These are phyloP conservation scores for Allodekkera sacchari DNA, from an alignment of 805 yeast genomes.

Conservation along the genomic window DNA sequence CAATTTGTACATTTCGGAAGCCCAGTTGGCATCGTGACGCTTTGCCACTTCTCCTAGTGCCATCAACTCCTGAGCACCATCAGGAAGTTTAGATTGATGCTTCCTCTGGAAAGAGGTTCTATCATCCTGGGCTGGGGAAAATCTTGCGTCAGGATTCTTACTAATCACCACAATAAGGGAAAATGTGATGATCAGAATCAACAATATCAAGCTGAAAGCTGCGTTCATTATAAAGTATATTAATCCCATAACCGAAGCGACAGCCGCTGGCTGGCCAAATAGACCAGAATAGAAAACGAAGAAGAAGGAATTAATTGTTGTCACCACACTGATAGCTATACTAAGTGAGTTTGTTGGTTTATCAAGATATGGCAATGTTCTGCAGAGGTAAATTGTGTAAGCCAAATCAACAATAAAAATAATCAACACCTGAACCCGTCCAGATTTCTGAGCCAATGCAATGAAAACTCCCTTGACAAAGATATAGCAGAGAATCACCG, in stretches of 20 bases:
- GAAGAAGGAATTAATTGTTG: constrained; percentile 70
- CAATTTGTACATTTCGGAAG: constrained; percentile 49
- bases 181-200: constrained; percentile 62
- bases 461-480: constrained; percentile 66
- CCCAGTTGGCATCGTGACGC: constrained; percentile 73
- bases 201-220: constrained; percentile 69
- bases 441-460: constrained; percentile 71
- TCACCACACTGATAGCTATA: constrained; percentile 64
- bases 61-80: constrained; percentile 41
- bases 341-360: constrained; percentile 72
- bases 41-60: constrained; percentile 80
- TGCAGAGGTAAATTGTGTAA: constrained; percentile 57
- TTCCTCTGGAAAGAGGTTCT: constrained; percentile 76
- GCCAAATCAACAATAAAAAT: constrained; percentile 69
- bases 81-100: constrained; percentile 11
- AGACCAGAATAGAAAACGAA: constrained; percentile 81
- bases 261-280: constrained; percentile 73
- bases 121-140: constrained; percentile 85
- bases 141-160: constrained; percentile 83
- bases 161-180: constrained; percentile 55
- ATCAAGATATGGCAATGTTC: constrained; percentile 69
- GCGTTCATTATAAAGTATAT: constrained; percentile 84
- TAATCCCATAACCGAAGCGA: constrained; percentile 85
- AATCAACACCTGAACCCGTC: constrained; percentile 73
- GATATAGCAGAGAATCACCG: constrained; percentile 50